Evolutionary conservation across 768 basidiomycete genomes (phyloP).

Genomic region (Cystofilobasidium capitatum): DNA sequence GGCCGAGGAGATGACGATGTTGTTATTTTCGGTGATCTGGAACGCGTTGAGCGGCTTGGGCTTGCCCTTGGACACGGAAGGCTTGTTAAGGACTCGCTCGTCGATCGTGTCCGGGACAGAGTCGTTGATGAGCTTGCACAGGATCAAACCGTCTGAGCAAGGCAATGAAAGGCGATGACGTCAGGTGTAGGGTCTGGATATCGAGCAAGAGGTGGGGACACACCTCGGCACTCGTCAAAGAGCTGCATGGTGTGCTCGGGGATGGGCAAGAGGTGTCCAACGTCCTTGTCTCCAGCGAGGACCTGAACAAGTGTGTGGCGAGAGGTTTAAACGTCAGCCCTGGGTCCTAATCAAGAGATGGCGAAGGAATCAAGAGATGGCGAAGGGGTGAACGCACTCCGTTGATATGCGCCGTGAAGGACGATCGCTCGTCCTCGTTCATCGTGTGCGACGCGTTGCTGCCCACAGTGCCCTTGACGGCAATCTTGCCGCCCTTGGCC

Average conservation of each 20-base stretch:
- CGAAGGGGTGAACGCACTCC: conserved; percentile 49
- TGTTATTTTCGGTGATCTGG: conserved; percentile 99
- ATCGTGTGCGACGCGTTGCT: conserved; percentile 94
- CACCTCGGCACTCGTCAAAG: conserved; percentile 80
- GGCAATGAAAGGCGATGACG: neutral
- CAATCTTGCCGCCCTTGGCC: conserved; percentile 62
- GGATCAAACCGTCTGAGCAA: conserved; percentile 69
- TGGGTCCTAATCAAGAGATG: too few species aligned
- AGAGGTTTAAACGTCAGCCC: too few species aligned
- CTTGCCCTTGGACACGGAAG: conserved; percentile 53
- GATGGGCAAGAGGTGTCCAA: conserved; percentile 73
- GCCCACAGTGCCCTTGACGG: conserved; percentile 77
- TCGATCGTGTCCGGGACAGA: conserved; percentile 99
- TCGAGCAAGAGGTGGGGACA: conserved; percentile 13
- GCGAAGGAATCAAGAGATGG: too few species aligned
- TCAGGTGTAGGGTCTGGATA: neutral
- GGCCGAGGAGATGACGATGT: conserved; percentile 95
- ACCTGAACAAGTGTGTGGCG: too few species aligned
- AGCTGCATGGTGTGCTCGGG: conserved; percentile 96
- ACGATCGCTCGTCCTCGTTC: conserved; percentile 87
- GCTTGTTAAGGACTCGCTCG: conserved; percentile 91
- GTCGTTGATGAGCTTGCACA: conserved; percentile 98
- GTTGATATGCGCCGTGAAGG: conserved; percentile 99
- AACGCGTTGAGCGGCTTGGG: conserved; percentile 74
- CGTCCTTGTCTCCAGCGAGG: conserved; percentile 78